phyloP scores from a whole-genome alignment of 192 early-diverging fungal genomes.

The Coemansia reversa region DNA sequence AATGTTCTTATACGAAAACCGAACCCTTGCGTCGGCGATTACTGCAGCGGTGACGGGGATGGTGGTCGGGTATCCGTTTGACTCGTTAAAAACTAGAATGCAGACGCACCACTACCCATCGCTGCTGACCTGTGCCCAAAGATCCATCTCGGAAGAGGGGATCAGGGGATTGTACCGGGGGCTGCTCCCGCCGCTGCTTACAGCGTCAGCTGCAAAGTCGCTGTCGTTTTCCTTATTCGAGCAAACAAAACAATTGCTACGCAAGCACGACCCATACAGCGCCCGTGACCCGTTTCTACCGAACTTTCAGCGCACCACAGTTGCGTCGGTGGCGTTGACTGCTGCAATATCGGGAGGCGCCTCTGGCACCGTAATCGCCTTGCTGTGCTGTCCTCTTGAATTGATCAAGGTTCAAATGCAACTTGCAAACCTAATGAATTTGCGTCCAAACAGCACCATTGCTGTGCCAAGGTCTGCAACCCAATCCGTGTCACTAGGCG shows the following conservation, averaged over 20 bases:
- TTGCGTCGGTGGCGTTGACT: slow-evolving; percentile 50
- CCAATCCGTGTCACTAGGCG: slow-evolving; percentile 4
- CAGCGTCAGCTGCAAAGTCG: slow-evolving; percentile 82
- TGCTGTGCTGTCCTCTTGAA: slow-evolving; percentile 73
- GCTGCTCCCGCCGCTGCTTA: slow-evolving; percentile 75
- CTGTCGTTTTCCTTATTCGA: slow-evolving; percentile 93
- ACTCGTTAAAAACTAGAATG: slow-evolving; percentile 96
- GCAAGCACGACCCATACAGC: slow-evolving; percentile 19
- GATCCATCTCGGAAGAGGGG: slow-evolving; percentile 80
- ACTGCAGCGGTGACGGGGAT: slow-evolving; percentile 68
- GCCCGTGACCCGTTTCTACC: slow-evolving; percentile 8
- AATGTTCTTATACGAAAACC: slow-evolving; percentile 50
- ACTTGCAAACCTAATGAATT: slow-evolving; percentile 61
- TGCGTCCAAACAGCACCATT: slow-evolving; percentile 15
- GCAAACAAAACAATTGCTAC: slow-evolving; percentile 60
- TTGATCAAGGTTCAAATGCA: slow-evolving; percentile 77
- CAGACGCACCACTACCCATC: slow-evolving; percentile 87
- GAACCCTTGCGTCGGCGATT: slow-evolving; percentile 68
- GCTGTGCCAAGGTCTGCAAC: slow-evolving; percentile 8
- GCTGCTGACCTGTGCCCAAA: slow-evolving; percentile 70
- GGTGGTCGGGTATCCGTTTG: slow-evolving; percentile 80
- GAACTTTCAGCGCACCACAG: slow-evolving; percentile 46
- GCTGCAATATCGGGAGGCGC: slow-evolving; percentile 58
- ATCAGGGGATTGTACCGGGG: slow-evolving; percentile 85
- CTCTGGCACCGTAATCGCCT: slow-evolving; percentile 66